A percentile compares a stretch with the other conserved stretches of the same genome.
These are phyloP conservation scores for Blastocystis sp. DNA, from an alignment of 352 stramenopile species.

Conservation along the genomic window DNA sequence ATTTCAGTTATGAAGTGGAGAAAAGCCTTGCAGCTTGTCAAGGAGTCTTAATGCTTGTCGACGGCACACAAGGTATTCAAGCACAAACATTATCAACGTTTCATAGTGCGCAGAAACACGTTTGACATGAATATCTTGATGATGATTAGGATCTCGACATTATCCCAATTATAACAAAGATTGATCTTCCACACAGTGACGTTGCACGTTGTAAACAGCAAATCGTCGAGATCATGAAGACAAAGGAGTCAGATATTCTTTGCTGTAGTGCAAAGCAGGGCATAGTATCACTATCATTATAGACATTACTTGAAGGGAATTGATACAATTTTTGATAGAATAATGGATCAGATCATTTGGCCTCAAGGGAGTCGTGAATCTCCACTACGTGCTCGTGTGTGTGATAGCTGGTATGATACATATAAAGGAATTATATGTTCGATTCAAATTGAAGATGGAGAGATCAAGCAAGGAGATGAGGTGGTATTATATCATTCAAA, in stretches of 20 bases:
- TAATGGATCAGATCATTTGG: slow-evolving; percentile 67
- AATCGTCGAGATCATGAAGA: slow-evolving; percentile 57
- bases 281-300: slow-evolving; percentile 21
- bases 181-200: slow-evolving; percentile 92
- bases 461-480: slow-evolving; percentile 13
- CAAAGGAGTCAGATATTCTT: slow-evolving; percentile 39
- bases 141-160: slow-evolving; percentile 81
- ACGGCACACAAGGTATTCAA: slow-evolving; percentile 93
- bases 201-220: slow-evolving; percentile 73
- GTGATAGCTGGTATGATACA: slow-evolving; percentile 67
- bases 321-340: slow-evolving; percentile 59
- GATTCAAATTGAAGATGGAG: slow-evolving; percentile 66
- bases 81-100: slow-evolving; percentile 95
- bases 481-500: slow-evolving; percentile 43
- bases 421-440: slow-evolving; percentile 69
- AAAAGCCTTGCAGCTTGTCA: slow-evolving; percentile 90
- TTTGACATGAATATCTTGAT: background rate
- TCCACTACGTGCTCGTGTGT: slow-evolving; percentile 62
- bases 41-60: slow-evolving; percentile 93
- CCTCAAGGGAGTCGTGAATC: background rate
- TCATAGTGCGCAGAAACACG: slow-evolving; percentile 88
- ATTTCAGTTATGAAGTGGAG: slow-evolving; percentile 96
- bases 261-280: slow-evolving; percentile 60
- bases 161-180: slow-evolving; percentile 93
- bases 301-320: slow-evolving; percentile 68